Conservation (phyloP, 2,329 filamentous ascomycete genomes). For the Penicillium concentricum region DNA sequence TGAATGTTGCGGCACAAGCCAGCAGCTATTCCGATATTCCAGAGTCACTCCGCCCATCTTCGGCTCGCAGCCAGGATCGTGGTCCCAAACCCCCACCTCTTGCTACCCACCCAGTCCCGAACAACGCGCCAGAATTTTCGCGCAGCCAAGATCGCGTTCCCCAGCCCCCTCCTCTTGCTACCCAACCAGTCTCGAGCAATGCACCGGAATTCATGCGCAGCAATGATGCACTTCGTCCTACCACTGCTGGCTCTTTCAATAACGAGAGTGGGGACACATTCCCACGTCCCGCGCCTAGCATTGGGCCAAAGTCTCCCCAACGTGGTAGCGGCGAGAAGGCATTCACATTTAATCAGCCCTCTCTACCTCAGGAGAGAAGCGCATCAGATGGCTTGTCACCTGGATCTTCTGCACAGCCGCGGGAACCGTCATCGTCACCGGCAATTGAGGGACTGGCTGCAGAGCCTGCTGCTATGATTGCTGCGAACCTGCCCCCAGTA, state of each 20-base stretch:
- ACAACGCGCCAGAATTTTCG: slow-evolving; percentile 18
- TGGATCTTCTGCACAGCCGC: slow-evolving; percentile 23
- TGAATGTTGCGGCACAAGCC: slow-evolving; percentile 18
- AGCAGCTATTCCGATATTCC: slow-evolving; percentile 18
- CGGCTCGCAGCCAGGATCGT: slow-evolving; percentile 29
- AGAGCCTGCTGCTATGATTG: slow-evolving; percentile 16
- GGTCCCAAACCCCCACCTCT: slow-evolving; percentile 10
- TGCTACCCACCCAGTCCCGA: slow-evolving; percentile 5
- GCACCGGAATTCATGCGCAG: slow-evolving; percentile 20
- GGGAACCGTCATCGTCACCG: slow-evolving; percentile 13
- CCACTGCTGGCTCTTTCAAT: slow-evolving; percentile 29
- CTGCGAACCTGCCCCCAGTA: slow-evolving; percentile 9
- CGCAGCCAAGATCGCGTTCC: slow-evolving; percentile 12
- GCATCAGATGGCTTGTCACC: slow-evolving; percentile 12
- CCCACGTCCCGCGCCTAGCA: slow-evolving; percentile 25
- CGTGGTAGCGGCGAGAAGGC: slow-evolving; percentile 32
- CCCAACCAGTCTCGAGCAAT: slow-evolving; percentile 9
- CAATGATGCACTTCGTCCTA: slow-evolving; percentile 31
- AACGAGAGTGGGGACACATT: slow-evolving; percentile 21
- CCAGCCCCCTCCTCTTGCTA: slow-evolving; percentile 12
- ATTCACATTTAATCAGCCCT: slow-evolving; percentile 21
- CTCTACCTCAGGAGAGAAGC: slow-evolving; percentile 12
- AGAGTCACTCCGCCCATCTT: slow-evolving; percentile 25
- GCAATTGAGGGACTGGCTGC: slow-evolving; percentile 11
- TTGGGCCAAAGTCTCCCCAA: slow-evolving; percentile 30